Evolutionary conservation across 306 rosid species (phyloP), one percentile per base, ranked within the genome.

Genomic region (Dicorynia guianensis): DNA sequence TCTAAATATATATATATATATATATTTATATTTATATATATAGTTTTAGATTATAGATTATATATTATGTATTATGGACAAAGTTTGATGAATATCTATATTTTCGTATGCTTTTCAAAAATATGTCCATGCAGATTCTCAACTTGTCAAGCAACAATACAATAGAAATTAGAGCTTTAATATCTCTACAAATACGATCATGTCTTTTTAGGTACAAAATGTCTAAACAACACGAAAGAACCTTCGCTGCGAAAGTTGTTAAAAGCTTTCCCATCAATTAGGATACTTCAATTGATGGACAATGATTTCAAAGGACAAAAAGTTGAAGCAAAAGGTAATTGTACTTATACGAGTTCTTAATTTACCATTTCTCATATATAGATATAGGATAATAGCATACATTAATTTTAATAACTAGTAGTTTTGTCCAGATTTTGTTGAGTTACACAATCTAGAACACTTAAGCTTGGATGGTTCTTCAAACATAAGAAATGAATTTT

Each of bases 181-280:
- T n/a, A n/a, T n/a, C n/a, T n/a, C n/a, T n/a, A n/a, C n/a, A n/a
- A n/a, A n/a, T n/a, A n/a, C n/a, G n/a, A n/a, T n/a, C n/a, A n/a
- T n/a, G n/a, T 17, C 3, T n/a, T 52, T 68, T 38, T 69, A 67
- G 75, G 72, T 30, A 11, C 58, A 8, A 52, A 52, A 69, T 1
- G 1, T 49, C 4, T 54, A 47, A 67, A 40, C n/a, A 77, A 33
- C 17, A 42, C 59, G 11, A 25, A 68, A 13, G 50, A 14, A 7
- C n/a, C 76, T 77, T 19, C 1, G 30, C 5, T 60, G 7, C 76
- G 20, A 9, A n/a, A 69, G 4, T 69, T 33, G 0, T 50, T 69
- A 3, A 14, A 4, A 54, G 72, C 82, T 25, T 78, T 71, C 59
- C 13, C 77, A 53, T 62, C 82, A 17, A 18, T 63, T 42, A 42